Evolutionary conservation across 2,329 filamentous ascomycete species (phyloP), one percentile per base, ranked within the genome.

Genomic region (Ciborinia camelliae): DNA sequence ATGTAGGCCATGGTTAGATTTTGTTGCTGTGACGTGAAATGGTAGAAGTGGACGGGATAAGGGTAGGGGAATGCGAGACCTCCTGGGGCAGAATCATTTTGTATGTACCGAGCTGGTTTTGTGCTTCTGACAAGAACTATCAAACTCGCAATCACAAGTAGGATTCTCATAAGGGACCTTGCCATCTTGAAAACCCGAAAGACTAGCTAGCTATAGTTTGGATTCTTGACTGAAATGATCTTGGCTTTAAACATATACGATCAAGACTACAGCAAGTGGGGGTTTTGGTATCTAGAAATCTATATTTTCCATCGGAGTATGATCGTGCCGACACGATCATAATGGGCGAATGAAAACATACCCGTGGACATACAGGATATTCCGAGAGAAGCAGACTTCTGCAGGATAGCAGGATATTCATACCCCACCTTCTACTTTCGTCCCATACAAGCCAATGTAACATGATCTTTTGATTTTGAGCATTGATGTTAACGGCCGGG

Each of bases 21-120:
- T 23, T 64, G 26, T 52, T 66, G 45, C 77, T 80, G 50, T 75
- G 76, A 9, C 80, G 80, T 15, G 73, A 59, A 30, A 20, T 43
- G 23, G 35, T 62, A 53, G 37, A 52, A 53, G 18, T 45, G 48
- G 3, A 62, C 26, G 7, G 59, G 59, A n/a, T 35, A 54, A 7
- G 35, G 55, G 55, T 58, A 43, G 4, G 10, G 37, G 55, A 58
- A 45, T 18, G 23, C 26, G 23, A 45, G 39, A n/a, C 43, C 55
- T 58, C 26, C 55, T 58, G 55, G 52, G 14, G 32, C 52, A 9
- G 20, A 6, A 20, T 57, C 26, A 18, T 51, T n/a, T 20, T 51
- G 12, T 57, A 6, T 45, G 2, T 20, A 37, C 20, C 5, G 52
- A 7, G 35, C 20, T 14, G 28, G 3, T 35, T 9, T n/a, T n/a